Conservation (phyloP, 768 basidiomycete genomes). For the Pholiota microspora region DNA sequence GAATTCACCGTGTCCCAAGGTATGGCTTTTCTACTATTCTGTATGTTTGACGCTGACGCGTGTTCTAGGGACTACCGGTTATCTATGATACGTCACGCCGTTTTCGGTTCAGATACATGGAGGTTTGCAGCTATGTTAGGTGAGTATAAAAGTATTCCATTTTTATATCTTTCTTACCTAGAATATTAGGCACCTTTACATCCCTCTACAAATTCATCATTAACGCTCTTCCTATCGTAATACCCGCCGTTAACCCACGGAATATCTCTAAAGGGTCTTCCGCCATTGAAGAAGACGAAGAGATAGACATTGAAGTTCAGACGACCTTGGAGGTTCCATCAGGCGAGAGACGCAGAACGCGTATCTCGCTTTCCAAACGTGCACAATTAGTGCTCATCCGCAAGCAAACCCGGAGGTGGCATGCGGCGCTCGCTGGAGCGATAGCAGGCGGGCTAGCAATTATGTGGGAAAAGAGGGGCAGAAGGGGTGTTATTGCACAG, state of each 20-base stretch:
- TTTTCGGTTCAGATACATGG: slow-evolving; percentile 81
- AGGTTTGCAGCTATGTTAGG: slow-evolving; percentile 90
- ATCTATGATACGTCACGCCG: slow-evolving; percentile 70
- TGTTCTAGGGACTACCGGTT: slow-evolving; percentile 56
- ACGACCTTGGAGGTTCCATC: slow-evolving; percentile 26
- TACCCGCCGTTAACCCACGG: slow-evolving; percentile 44
- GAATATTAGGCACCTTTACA: slow-evolving; percentile 62
- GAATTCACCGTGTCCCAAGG: slow-evolving; percentile 67
- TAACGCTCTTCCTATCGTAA: slow-evolving; percentile 72
- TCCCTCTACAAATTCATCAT: slow-evolving; percentile 77
- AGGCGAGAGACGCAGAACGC: slow-evolving; percentile 36
- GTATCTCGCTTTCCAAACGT: slow-evolving; percentile 60
- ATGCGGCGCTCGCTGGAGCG: slow-evolving; percentile 76
- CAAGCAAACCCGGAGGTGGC: slow-evolving; percentile 74
- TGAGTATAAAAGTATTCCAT: slow-evolving; percentile 21
- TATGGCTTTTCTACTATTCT: slow-evolving; percentile 28
- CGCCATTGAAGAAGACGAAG: slow-evolving; percentile 29
- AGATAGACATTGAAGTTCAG: slow-evolving; percentile 24
- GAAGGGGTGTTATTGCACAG: slow-evolving; percentile 72
- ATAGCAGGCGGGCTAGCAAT: slow-evolving; percentile 72
- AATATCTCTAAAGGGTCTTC: slow-evolving; percentile 18
- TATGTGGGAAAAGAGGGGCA: slow-evolving; percentile 68
- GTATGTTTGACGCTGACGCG: not conserved
- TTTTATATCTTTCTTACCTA: not conserved
- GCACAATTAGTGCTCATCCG: slow-evolving; percentile 62